A percentile compares a stretch with the other conserved stretches of the same genome.
Evolutionary conservation across 169 alveolate species (phyloP).

Genomic region (Plasmodium sp.): DNA sequence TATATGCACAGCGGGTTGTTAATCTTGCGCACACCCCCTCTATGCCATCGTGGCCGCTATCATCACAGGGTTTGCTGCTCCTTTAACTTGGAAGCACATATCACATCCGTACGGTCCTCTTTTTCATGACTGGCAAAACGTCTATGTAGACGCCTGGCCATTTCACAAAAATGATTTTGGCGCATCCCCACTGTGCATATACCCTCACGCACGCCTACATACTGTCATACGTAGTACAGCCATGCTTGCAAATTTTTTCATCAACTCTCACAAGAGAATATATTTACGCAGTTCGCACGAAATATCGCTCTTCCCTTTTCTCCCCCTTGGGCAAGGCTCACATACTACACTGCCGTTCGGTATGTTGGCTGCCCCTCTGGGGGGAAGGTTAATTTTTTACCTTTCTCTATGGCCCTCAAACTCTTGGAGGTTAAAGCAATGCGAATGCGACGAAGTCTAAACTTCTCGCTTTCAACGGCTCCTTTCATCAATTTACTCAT

Average conservation of each 20-base stretch:
- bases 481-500: slow-evolving; percentile 86
- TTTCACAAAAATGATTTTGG: not conserved
- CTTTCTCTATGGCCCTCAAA: slow-evolving; percentile 91
- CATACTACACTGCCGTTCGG: not conserved
- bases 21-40: not conserved
- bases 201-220: not conserved
- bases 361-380: not conserved
- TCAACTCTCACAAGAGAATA: not conserved
- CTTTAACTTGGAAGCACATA: not conserved
- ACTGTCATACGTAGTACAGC: not conserved
- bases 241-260: not conserved
- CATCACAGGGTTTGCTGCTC: not conserved
- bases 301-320: not conserved
- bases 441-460: slow-evolving; percentile 92
- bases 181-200: not conserved
- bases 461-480: slow-evolving; percentile 90
- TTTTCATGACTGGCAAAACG: not conserved
- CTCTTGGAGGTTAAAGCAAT: slow-evolving; percentile 94
- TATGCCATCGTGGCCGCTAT: not conserved
- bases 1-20: not conserved
- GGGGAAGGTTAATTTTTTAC: slow-evolving; percentile 54
- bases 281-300: not conserved
- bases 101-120: not conserved
- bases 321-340: not conserved
- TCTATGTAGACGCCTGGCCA: not conserved